phyloP scores from a whole-genome alignment of 2,329 filamentous ascomycete species.

The Polychaeton citri region DNA sequence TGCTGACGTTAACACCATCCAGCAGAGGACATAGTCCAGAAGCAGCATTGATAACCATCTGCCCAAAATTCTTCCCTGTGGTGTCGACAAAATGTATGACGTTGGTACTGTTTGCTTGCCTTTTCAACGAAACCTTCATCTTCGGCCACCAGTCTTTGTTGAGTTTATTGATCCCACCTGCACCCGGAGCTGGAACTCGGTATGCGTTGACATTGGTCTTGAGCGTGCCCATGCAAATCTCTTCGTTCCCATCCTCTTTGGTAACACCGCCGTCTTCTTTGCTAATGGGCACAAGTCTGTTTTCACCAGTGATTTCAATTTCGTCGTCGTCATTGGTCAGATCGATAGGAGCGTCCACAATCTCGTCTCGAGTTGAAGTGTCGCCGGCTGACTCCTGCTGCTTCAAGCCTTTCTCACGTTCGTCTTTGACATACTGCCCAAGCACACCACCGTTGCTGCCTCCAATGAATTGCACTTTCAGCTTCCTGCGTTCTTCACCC shows the following conservation, averaged over 20 bases:
- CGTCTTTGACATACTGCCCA: conserved; percentile 53
- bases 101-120: conserved; percentile 31
- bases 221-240: conserved; percentile 8
- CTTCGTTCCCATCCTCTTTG: conserved; percentile 5
- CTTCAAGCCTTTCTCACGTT: conserved; percentile 31
- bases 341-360: conserved; percentile 23
- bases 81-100: conserved; percentile 61
- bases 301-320: conserved; percentile 7
- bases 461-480: conserved; percentile 31
- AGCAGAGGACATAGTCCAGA: conserved; percentile 52
- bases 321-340: conserved; percentile 37
- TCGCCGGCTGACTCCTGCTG: conserved; percentile 7
- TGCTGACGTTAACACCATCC: conserved; percentile 28
- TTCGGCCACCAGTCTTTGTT: conserved; percentile 44
- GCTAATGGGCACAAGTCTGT: conserved; percentile 11
- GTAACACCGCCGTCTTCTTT: conserved; percentile 4
- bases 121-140: conserved; percentile 55
- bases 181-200: conserved; percentile 4
- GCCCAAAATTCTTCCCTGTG: conserved; percentile 55
- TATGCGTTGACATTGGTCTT: conserved; percentile 6
- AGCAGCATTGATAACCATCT: conserved; percentile 56
- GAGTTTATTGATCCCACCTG: background rate
- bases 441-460: conserved; percentile 43
- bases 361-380: conserved; percentile 9
- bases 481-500: conserved; percentile 24